Evolutionary conservation across 2,329 filamentous ascomycete species (phyloP).

Genomic region (Ophiocordyceps sinensis): DNA sequence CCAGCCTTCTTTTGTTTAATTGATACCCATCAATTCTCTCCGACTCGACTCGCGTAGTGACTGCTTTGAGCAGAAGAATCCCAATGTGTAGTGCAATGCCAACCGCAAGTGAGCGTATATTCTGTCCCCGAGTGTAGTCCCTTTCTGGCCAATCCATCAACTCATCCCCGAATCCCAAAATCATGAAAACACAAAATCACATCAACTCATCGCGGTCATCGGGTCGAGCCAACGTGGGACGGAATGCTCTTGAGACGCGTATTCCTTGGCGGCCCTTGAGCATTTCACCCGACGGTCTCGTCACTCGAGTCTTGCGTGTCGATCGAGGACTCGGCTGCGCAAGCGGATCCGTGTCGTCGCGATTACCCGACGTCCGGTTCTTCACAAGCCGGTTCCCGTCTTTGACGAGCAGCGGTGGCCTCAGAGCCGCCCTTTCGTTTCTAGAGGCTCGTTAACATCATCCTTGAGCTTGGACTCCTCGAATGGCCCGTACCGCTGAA

Average conservation of each 20-base stretch:
- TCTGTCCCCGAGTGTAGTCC: too few species aligned
- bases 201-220: neutral
- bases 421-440: conserved; percentile 4
- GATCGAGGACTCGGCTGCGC: neutral
- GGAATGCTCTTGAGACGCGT: neutral
- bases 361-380: conserved; percentile 1
- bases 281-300: neutral
- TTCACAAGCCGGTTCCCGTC: conserved; percentile 16
- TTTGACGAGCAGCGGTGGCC: conserved; percentile 7
- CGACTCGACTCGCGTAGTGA: too few species aligned
- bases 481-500: conserved; percentile 16
- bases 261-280: neutral
- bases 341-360: neutral
- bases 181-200: neutral
- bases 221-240: neutral
- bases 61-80: too few species aligned
- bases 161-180: too few species aligned
- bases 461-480: conserved; percentile 6
- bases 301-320: neutral
- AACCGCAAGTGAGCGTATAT: too few species aligned
- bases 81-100: too few species aligned
- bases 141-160: too few species aligned
- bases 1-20: too few species aligned
- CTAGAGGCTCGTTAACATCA: conserved; percentile 15
- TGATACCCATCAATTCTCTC: too few species aligned